These are phyloP conservation scores for Spathaspora arborariae DNA, from an alignment of 805 yeast genomes.

Conservation along the genomic window DNA sequence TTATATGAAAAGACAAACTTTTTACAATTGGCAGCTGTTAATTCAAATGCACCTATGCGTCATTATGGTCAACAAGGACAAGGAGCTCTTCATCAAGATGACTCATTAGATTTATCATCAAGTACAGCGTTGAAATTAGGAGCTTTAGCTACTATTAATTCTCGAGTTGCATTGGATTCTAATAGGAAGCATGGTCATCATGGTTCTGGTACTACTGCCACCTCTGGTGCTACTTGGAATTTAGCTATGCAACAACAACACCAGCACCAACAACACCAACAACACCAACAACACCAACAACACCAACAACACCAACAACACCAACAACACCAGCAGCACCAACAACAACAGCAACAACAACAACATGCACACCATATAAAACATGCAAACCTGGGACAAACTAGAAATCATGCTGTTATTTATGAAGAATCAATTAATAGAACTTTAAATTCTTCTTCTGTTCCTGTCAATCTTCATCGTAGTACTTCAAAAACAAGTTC, in stretches of 20 bases:
- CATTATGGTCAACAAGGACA: constrained; percentile 13
- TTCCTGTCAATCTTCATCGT: constrained; percentile 24
- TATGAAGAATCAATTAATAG: constrained; percentile 37
- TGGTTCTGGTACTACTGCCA: no score
- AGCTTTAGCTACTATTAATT: constrained; percentile 62
- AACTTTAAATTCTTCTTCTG: constrained; percentile 32
- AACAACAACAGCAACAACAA: constrained; percentile 1
- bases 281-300: constrained; percentile 13
- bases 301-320: constrained; percentile 7
- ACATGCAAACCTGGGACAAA: neutral
- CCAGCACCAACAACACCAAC: constrained; percentile 3
- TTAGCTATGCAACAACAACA: constrained; percentile 4
- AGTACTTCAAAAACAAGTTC: neutral
- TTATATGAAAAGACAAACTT: constrained; percentile 43
- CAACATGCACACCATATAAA: constrained; percentile 3
- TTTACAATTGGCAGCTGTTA: constrained; percentile 32
- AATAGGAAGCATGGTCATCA: constrained; percentile 26
- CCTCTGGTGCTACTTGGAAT: constrained; percentile 3
- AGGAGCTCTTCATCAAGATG: constrained; percentile 16
- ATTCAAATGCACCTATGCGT: constrained; percentile 14
- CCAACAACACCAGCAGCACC: constrained; percentile 3
- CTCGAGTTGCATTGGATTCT: constrained; percentile 46
- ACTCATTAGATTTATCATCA: constrained; percentile 23
- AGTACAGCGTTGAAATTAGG: constrained; percentile 55
- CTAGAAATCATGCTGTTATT: constrained; percentile 6